Conservation (phyloP, 768 basidiomycete genomes). For the Holtermanniella nyarrowii region DNA sequence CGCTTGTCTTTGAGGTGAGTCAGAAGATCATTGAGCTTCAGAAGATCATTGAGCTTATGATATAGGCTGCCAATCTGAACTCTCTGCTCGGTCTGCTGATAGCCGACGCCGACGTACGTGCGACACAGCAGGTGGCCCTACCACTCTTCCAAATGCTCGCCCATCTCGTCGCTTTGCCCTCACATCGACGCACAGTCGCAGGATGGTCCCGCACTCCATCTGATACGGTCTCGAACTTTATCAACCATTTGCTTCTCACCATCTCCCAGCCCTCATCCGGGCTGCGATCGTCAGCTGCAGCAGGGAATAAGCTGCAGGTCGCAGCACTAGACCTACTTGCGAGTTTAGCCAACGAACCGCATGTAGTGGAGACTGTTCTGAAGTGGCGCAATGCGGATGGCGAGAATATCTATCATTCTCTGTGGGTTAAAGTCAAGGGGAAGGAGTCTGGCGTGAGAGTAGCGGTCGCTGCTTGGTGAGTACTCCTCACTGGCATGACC, state of each 20-base stretch:
- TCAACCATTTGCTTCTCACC: background rate
- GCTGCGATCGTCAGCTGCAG: background rate
- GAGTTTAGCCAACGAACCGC: conserved; percentile 23
- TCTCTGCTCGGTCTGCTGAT: conserved; percentile 21
- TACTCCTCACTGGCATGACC: background rate
- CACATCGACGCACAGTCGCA: conserved; percentile 28
- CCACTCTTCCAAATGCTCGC: conserved; percentile 36
- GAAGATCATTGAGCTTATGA: conserved; percentile 7
- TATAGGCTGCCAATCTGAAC: conserved; percentile 18
- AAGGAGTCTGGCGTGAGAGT: conserved; percentile 18
- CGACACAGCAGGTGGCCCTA: conserved; percentile 17
- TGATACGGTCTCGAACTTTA: background rate
- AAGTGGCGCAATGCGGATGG: conserved; percentile 5
- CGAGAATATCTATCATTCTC: conserved; percentile 1
- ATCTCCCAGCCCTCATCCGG: background rate
- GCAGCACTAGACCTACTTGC: conserved; percentile 35
- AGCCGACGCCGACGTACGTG: background rate
- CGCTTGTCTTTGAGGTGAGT: conserved; percentile 25
- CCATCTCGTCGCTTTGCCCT: conserved; percentile 26
- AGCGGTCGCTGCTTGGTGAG: conserved; percentile 32
- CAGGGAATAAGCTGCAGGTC: conserved; percentile 20
- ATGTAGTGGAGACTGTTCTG: conserved; percentile 9
- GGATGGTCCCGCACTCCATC: conserved; percentile 3
- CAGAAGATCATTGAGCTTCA: background rate
- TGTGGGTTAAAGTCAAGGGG: background rate